A percentile compares a stretch with the other conserved stretches of the same genome.
Conservation (phyloP, 441 rosid genomes). For the Populus tomentosa region DNA sequence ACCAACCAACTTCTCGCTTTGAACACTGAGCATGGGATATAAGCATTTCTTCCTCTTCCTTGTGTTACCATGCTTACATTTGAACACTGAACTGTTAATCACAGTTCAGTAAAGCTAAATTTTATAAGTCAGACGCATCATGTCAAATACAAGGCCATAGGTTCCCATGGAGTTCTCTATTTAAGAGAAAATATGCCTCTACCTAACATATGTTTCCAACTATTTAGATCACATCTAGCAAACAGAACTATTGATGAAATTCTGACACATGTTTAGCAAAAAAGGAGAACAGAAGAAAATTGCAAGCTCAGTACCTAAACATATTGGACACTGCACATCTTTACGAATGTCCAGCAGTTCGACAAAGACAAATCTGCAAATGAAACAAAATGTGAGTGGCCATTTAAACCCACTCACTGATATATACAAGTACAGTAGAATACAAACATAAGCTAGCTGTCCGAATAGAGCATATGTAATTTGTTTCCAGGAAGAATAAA, state of each 20-base stretch:
- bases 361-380: constrained; percentile 64
- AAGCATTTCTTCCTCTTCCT: neutral
- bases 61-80: neutral
- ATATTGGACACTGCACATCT: constrained; percentile 91
- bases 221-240: neutral
- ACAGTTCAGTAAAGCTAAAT: neutral
- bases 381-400: constrained; percentile 21
- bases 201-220: neutral
- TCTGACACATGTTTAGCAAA: neutral
- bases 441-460: neutral
- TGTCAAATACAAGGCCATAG: neutral
- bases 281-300: neutral
- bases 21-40: neutral
- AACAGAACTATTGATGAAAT: neutral
- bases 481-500: neutral
- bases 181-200: neutral
- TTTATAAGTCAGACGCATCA: neutral
- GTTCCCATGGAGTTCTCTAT: neutral
- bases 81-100: neutral
- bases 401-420: neutral
- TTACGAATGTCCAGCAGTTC: constrained; percentile 73
- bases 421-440: neutral
- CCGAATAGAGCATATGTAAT: neutral
- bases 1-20: neutral
- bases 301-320: constrained; percentile 59